Evolutionary conservation across 2,329 filamentous ascomycete genomes (phyloP), one percentile per base, ranked within the genome.

Genomic region (Sarocladiaceae sp.): DNA sequence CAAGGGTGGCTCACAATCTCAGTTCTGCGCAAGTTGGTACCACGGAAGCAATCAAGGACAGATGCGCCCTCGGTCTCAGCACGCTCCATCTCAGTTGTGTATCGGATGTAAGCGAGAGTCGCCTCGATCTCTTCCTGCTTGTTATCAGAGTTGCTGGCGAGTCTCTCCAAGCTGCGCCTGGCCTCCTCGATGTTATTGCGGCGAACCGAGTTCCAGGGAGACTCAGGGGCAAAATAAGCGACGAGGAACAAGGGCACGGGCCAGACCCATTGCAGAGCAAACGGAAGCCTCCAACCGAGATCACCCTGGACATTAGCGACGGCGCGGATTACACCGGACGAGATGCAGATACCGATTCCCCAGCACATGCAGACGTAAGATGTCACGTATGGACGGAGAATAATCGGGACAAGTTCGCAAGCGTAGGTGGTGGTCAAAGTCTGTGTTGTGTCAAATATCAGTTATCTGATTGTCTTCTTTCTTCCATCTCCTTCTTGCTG

Each of bases 221-320:
- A 65, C 48, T 72, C 69, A 1, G 69, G 69, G 3, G 65, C 64
- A 13, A 69, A 63, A 4, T 6, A 54, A 37, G 57, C 24, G 18
- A 58, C 39, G 2, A 66, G 52, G 2, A 56, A 54, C 1, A 63
- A 45, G 9, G 69, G 48, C 2, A 70, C 56, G 5, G 64, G 58
- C 60, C 65, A 72, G 1, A 62, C 50, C 69, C 69, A 72, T 52
- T 72, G 67, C 2, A 70, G 45, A 1, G 57, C 67, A 37, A 66
- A 72, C 1, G 68, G 68, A 10, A 62, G 65, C 3, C 62, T 42
- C 43, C 45, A 52, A 21, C 37, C 45, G 12, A 26, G 32, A 41
- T 56, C 47, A 12, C 51, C 51, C 1, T 32, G 1, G 16, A 56
- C 44, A 4, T 42, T 21, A 2, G 54, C 35, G 2, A 51, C 44